Conservation (phyloP, 208 protist species). For the Angomonas deanei region DNA sequence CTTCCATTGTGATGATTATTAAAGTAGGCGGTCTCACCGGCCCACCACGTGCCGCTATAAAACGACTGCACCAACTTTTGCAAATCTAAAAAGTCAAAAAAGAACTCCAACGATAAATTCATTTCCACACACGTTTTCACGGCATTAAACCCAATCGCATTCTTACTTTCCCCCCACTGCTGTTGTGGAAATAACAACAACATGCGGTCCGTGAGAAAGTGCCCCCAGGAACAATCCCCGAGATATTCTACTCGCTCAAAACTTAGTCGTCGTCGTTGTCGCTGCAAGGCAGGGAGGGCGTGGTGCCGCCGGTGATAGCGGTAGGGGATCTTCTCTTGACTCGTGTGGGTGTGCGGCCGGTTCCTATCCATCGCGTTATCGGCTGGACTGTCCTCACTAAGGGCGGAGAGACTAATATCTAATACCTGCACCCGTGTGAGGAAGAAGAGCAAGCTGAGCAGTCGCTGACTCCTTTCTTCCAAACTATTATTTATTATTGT, state of each 20-base stretch:
- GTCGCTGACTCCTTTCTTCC: constrained; percentile 36
- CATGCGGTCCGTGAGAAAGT: constrained; percentile 55
- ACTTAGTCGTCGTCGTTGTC: constrained; percentile 57
- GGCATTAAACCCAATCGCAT: constrained; percentile 43
- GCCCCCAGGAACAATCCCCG: constrained; percentile 75
- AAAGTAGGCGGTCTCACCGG: not conserved
- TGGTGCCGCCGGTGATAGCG: not conserved
- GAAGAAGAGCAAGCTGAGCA: constrained; percentile 28
- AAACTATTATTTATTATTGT: too few relatives aligned
- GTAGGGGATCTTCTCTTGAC: too few relatives aligned
- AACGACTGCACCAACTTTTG: constrained; percentile 24
- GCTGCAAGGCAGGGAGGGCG: not conserved
- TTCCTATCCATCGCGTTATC: not conserved
- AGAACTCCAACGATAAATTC: constrained; percentile 75
- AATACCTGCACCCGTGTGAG: constrained; percentile 16
- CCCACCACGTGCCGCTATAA: not conserved
- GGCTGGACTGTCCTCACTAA: constrained; percentile 7
- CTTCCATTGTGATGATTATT: too few relatives aligned
- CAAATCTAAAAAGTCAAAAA: constrained; percentile 72
- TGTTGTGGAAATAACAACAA: constrained; percentile 68
- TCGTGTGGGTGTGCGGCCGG: too few relatives aligned
- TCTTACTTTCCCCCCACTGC: constrained; percentile 74
- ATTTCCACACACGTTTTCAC: constrained; percentile 73
- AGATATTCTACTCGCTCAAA: constrained; percentile 86
- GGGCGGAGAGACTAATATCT: not conserved